Base-by-base conservation (phyloP, 352 stramenopile species). In the Phytopythium montanum region DNA sequence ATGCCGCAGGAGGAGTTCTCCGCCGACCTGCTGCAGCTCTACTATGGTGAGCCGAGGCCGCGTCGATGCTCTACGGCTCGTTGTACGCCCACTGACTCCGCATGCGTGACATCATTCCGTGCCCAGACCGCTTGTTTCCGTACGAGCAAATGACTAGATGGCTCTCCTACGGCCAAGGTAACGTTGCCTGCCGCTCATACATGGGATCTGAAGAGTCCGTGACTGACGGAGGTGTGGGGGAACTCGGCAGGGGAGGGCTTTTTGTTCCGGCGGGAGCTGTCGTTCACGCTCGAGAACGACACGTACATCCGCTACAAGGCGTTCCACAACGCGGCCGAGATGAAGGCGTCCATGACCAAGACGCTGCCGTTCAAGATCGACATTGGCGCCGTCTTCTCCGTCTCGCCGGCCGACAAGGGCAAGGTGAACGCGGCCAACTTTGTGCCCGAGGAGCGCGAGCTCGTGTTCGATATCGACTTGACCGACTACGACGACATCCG, bases 391-490 rank as follows among this genome's bases (percentile, higher is more conserved):
- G 91, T 99, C 2, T 99, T 88, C 73, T 90, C 80, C 3, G 81
- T 94, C 6, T 94, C 86, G 4, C 87, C 87, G 0, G 75, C 75
- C 9, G 87, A 96, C 62, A 94, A 96, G 38, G 84, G 82, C 70
- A 96, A 96, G 41, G 84, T 96, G 21, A 92, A 86, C 42, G 70
- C 79, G 18, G 76, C 69, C 18, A 75, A 94, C 51, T 99, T 99
- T 64, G 69, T 85, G 28, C 88, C 97, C 0, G 82, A 97, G 21
- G 87, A 99, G 66, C 87, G 98, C 29, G 98, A 99, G 72, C 87
- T 99, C 18, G 97, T 99, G 31, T 99, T 99, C 69, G 98, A 99
- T 96, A 98, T 99, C 67, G 98, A 99, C 97, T 75, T 99, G 12
- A 99, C 97, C 1, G 98, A 99, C 78, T 99, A 99, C 88, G 97